Conservation (phyloP, 1,284 basidiomycete genomes). For the Apiotrichum siamense region DNA sequence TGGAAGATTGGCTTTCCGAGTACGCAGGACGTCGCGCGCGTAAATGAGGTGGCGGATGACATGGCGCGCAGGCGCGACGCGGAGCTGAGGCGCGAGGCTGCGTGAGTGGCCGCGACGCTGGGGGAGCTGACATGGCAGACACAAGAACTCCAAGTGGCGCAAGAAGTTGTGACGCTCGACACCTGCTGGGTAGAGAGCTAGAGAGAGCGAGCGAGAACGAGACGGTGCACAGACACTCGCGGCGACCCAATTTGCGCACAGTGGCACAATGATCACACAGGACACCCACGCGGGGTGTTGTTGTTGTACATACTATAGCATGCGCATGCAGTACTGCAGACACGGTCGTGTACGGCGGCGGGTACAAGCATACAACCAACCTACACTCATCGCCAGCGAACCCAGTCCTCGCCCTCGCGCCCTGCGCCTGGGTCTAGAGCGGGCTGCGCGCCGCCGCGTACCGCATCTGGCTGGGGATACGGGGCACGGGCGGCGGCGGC, state of each 20-base stretch:
- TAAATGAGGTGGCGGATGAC: constrained; percentile 64
- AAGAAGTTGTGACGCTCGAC: constrained; percentile 32
- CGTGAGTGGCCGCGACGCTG: constrained; percentile 24
- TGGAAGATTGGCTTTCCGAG: constrained; percentile 75
- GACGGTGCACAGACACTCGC: no score
- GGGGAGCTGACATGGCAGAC: constrained; percentile 18
- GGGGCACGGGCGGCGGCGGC: constrained; percentile 37
- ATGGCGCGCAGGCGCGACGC: constrained; percentile 55
- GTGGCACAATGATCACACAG: no score
- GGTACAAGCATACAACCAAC: background rate
- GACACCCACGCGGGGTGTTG: background rate
- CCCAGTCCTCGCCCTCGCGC: no score
- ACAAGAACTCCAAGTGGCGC: constrained; percentile 35
- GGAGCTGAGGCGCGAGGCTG: constrained; percentile 49
- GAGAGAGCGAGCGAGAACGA: no score
- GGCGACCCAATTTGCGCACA: no score
- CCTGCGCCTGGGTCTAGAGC: no score
- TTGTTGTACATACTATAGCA: constrained; percentile 1
- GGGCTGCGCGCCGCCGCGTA: background rate
- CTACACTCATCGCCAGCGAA: no score
- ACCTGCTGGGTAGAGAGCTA: no score
- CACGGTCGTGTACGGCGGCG: no score
- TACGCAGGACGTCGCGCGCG: constrained; percentile 68
- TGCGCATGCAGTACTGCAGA: constrained; percentile 1
- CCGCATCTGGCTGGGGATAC: constrained; percentile 26